These are phyloP conservation scores for Mrakia gelida DNA, from an alignment of 768 basidiomycete genomes.

Conservation along the genomic window DNA sequence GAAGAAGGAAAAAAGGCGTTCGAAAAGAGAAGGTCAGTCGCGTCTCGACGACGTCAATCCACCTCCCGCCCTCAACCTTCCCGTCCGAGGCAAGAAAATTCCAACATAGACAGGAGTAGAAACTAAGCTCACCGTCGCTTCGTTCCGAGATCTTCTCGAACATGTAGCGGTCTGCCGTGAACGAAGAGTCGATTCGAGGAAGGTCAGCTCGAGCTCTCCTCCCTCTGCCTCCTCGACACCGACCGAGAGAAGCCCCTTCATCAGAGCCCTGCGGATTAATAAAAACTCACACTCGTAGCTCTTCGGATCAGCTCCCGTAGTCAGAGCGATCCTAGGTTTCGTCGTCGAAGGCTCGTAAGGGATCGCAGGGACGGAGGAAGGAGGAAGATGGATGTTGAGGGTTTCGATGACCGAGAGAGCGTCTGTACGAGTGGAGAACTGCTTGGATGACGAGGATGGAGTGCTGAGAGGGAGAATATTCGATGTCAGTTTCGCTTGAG, in stretches of 20 bases:
- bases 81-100: not conserved
- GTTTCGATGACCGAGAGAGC: constrained; percentile 45
- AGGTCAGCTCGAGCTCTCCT: not conserved
- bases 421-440: constrained; percentile 39
- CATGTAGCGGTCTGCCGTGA: constrained; percentile 70
- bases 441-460: constrained; percentile 31
- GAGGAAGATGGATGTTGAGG: constrained; percentile 45
- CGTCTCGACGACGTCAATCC: not conserved
- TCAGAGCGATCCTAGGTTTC: constrained; percentile 40
- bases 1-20: not conserved
- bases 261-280: too few relatives aligned
- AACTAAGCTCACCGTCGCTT: constrained; percentile 60
- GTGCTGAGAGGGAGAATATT: not conserved
- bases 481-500: not conserved
- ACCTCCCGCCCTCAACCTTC: too few relatives aligned
- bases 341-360: constrained; percentile 18
- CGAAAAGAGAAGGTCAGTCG: not conserved
- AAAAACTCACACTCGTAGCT: constrained; percentile 39
- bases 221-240: not conserved
- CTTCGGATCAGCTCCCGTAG: constrained; percentile 39
- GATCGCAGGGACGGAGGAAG: constrained; percentile 33
- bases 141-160: constrained; percentile 82
- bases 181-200: not conserved
- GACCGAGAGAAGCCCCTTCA: too few relatives aligned
- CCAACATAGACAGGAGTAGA: not conserved